These are phyloP conservation scores for Entomortierella chlamydospora DNA, from an alignment of 192 early-diverging fungal species.

Conservation along the genomic window DNA sequence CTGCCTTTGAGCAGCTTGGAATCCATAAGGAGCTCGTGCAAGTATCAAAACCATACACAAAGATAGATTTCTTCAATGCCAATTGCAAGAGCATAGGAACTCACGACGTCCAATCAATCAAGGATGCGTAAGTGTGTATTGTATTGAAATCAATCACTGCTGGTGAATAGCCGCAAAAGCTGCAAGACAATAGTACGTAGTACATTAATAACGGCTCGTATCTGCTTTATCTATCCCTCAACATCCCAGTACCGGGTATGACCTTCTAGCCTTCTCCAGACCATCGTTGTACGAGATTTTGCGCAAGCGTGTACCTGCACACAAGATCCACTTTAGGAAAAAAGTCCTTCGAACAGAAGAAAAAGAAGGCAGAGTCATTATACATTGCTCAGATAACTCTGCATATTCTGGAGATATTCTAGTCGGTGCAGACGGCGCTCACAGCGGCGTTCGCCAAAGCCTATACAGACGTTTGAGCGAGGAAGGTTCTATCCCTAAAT, in stretches of 20 bases:
- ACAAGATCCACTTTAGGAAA: neutral
- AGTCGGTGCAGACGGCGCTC: neutral
- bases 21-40: neutral
- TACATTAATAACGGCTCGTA: too few species aligned
- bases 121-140: too few species aligned
- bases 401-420: neutral
- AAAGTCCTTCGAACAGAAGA: neutral
- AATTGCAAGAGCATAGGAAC: too few species aligned
- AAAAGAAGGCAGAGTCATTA: neutral
- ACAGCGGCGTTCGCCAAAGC: neutral
- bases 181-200: too few species aligned
- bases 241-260: neutral
- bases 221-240: too few species aligned
- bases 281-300: neutral
- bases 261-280: neutral
- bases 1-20: neutral
- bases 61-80: neutral
- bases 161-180: too few species aligned
- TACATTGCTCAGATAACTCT: neutral
- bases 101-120: too few species aligned
- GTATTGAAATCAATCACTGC: too few species aligned
- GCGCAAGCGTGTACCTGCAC: neutral
- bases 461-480: conserved; percentile 2
- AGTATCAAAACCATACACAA: too few species aligned
- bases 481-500: neutral